Conservation (phyloP, 2,329 filamentous ascomycete species). For the Phaeomoniella chlamydospora region DNA sequence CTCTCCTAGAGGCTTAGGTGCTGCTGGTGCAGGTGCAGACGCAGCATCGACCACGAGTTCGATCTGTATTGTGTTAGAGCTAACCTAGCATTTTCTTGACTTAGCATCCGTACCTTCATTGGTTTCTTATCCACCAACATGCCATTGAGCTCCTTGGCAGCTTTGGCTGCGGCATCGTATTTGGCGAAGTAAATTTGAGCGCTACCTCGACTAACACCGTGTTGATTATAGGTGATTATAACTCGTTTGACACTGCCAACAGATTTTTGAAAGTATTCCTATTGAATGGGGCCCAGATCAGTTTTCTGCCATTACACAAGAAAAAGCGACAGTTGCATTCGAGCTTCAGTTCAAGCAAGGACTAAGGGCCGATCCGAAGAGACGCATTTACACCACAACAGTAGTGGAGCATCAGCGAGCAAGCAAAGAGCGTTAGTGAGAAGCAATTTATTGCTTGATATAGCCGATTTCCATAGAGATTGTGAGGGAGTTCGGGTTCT, state of each 20-base stretch:
- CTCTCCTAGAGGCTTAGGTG: slow-evolving; percentile 65
- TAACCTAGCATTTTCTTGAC: slow-evolving; percentile 2
- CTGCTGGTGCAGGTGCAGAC: slow-evolving; percentile 50
- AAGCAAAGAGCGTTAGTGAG: slow-evolving; percentile 39
- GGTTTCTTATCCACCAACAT: slow-evolving; percentile 78
- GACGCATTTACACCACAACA: slow-evolving; percentile 5
- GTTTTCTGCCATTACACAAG: slow-evolving; percentile 17
- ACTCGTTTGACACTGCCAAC: slow-evolving; percentile 85
- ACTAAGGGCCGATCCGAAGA: slow-evolving; percentile 5
- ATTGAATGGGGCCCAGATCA: slow-evolving; percentile 38
- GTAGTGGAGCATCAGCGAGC: slow-evolving; percentile 41
- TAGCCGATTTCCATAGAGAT: background rate
- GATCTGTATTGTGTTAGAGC: slow-evolving; percentile 41
- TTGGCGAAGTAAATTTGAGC: slow-evolving; percentile 79
- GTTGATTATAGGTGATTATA: slow-evolving; percentile 82
- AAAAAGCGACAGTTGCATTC: slow-evolving; percentile 11
- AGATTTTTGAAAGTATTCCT: slow-evolving; percentile 91
- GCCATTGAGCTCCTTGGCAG: slow-evolving; percentile 71
- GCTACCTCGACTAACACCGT: slow-evolving; percentile 80
- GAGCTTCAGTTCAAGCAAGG: slow-evolving; percentile 4
- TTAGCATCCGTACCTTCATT: slow-evolving; percentile 57
- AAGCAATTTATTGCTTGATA: slow-evolving; percentile 5
- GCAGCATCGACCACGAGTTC: slow-evolving; percentile 78
- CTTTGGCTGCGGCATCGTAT: slow-evolving; percentile 68
- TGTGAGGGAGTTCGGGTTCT: too few species aligned